Evolutionary conservation across 129 eudicot species (phyloP), one percentile per base, ranked within the genome.

Genomic region (Daucus carota): DNA sequence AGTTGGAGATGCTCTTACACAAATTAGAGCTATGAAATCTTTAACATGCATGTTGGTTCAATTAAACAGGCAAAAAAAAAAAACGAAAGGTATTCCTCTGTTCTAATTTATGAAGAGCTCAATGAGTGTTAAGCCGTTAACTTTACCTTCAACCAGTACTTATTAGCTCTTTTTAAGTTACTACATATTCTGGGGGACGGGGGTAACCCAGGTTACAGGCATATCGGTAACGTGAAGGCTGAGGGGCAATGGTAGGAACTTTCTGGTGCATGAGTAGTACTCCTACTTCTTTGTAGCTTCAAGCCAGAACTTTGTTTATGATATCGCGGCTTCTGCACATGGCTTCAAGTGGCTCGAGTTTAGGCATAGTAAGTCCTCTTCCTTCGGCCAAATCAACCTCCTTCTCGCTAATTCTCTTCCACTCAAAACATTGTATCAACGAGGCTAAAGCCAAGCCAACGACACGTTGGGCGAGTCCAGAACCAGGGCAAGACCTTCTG

Each of bases 371-470:
- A n/a, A 84, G 40, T 13, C 85, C 87, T 13, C 1, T 20, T 4
- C 84, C 85, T 79, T 86, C 87, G 1, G 73, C 22, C 59, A 86
- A 34, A 59, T 86, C 87, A 18, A 83, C 54, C 28, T 65, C 34
- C 29, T 73, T 77, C 12, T 42, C 69, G 6, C 79, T 42, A 10
- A 73, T 43, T 7, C 79, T 76, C 67, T 78, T 70, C 90, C 87
- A 86, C 29, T 86, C 85, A 48, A 86, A 86, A 44, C 86, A 86
- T 43, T 83, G 90, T n/a, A 83, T 78, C 73, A 86, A 31, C 5
- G 83, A 65, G 5, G 74, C 85, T 76, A 82, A 68, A 17, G 42
- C 22, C 74, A 74, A 43, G 14, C 77, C 80, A 68, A 86, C 80
- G 0, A 77, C 36, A 33, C 80, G 45, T 6, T 70, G 76, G 17